phyloP scores from a whole-genome alignment of 2,329 filamentous ascomycete species.

The Magnaporthiopsis poae region DNA sequence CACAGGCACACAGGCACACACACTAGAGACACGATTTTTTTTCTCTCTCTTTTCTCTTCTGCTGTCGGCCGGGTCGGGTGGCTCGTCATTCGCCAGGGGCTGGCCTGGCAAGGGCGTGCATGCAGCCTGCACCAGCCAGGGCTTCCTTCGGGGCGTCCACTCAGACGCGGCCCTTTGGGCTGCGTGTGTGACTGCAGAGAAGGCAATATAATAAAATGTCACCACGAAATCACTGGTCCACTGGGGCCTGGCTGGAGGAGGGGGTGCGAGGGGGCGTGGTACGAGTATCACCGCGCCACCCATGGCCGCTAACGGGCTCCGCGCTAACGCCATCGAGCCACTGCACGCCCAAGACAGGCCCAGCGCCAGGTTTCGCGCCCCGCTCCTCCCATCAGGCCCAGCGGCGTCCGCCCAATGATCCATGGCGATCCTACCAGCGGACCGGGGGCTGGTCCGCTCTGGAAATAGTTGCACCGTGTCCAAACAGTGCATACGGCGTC shows the following conservation, averaged over 20 bases:
- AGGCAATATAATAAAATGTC: background rate
- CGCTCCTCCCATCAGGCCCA: constrained; percentile 1
- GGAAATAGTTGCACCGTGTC: constrained; percentile 2
- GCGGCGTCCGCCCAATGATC: background rate
- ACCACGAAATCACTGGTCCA: background rate
- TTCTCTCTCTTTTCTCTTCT: background rate
- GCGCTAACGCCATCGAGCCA: background rate
- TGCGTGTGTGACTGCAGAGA: background rate
- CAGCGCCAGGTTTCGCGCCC: background rate
- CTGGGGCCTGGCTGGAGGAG: background rate
- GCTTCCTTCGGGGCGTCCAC: background rate
- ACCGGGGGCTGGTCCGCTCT: constrained; percentile 4
- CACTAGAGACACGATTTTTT: background rate
- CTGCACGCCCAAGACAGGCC: background rate
- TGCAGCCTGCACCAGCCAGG: background rate
- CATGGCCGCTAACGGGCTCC: background rate
- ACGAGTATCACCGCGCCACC: background rate
- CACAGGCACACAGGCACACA: background rate
- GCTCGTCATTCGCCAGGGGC: background rate
- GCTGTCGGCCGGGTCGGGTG: background rate
- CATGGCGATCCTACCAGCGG: background rate
- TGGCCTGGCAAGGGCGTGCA: background rate
- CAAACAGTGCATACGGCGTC: constrained; percentile 1
- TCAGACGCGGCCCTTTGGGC: background rate
- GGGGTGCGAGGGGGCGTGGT: background rate